Evolutionary conservation across 2,329 filamentous ascomycete species (phyloP).

Genomic region (Aspergillus floridensis): DNA sequence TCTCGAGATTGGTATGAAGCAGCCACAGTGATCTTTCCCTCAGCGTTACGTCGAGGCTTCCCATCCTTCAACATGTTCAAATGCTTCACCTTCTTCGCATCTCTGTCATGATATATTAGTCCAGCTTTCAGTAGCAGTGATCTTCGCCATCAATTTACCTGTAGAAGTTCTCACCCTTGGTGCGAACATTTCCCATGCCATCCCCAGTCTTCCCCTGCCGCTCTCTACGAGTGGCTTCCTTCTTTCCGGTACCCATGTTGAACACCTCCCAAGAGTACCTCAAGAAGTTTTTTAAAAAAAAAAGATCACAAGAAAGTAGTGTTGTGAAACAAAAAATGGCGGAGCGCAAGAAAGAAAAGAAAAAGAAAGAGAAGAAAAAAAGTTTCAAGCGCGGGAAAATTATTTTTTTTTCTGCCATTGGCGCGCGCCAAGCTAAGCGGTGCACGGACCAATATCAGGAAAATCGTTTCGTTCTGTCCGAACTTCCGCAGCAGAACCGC

Average conservation of each 20-base stretch:
- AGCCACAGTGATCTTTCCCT: constrained; percentile 79
- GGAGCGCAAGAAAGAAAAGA: constrained; percentile 31
- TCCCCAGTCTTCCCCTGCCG: constrained; percentile 81
- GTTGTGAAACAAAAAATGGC: constrained; percentile 27
- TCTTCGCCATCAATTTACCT: constrained; percentile 43
- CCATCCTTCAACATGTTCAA: constrained; percentile 90
- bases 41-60: constrained; percentile 74
- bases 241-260: constrained; percentile 85
- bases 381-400: constrained; percentile 16
- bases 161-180: constrained; percentile 99
- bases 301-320: constrained; percentile 28
- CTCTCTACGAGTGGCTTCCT: constrained; percentile 77
- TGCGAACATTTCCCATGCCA: constrained; percentile 86
- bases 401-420: constrained; percentile 33
- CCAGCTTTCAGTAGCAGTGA: background rate
- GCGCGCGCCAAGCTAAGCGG: constrained; percentile 31
- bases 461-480: constrained; percentile 39
- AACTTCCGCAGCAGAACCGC: constrained; percentile 21
- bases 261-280: constrained; percentile 19
- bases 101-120: constrained; percentile 36
- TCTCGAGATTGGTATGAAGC: constrained; percentile 82
- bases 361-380: constrained; percentile 25
- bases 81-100: constrained; percentile 82
- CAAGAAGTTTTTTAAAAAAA: constrained; percentile 23
- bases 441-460: constrained; percentile 38